These are phyloP conservation scores for Mortierella sp. DNA, from an alignment of 371 early-diverging fungal species.

Conservation along the genomic window DNA sequence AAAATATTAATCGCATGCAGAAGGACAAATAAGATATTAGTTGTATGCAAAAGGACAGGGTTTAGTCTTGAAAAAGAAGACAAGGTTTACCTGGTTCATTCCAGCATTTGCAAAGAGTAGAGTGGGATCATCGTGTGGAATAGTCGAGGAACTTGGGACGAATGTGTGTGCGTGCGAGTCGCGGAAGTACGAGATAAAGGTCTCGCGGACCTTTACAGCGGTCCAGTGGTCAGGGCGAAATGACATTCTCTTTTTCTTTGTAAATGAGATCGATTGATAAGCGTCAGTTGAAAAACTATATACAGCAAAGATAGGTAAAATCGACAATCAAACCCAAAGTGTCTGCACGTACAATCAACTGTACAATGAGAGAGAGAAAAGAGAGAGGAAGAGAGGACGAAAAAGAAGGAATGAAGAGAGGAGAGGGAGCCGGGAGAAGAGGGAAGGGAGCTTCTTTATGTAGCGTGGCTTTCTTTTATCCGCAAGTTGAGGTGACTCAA, in stretches of 20 bases:
- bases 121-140: conserved; percentile 98
- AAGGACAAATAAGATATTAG: background rate
- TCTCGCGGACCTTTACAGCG: conserved; percentile 84
- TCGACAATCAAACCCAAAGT: too few relatives aligned
- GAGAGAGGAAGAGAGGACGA: too few relatives aligned
- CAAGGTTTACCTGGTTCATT: conserved; percentile 93
- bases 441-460: background rate
- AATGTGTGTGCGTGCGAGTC: conserved; percentile 82
- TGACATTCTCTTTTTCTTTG: conserved; percentile 29
- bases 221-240: conserved; percentile 75
- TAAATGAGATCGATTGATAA: too few relatives aligned
- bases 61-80: background rate
- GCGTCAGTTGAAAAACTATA: too few relatives aligned
- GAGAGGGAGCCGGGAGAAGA: too few relatives aligned
- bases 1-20: too few relatives aligned
- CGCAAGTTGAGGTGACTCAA: too few relatives aligned
- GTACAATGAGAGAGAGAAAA: too few relatives aligned
- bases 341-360: too few relatives aligned
- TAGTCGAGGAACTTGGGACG: conserved; percentile 93
- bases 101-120: conserved; percentile 99
- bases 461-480: background rate
- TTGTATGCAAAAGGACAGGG: background rate
- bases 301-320: too few relatives aligned
- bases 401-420: too few relatives aligned
- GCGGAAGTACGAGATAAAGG: conserved; percentile 95